Evolutionary conservation across 108 stramenopile species (phyloP).

Genomic region (Fistulifera pelliculosa): DNA sequence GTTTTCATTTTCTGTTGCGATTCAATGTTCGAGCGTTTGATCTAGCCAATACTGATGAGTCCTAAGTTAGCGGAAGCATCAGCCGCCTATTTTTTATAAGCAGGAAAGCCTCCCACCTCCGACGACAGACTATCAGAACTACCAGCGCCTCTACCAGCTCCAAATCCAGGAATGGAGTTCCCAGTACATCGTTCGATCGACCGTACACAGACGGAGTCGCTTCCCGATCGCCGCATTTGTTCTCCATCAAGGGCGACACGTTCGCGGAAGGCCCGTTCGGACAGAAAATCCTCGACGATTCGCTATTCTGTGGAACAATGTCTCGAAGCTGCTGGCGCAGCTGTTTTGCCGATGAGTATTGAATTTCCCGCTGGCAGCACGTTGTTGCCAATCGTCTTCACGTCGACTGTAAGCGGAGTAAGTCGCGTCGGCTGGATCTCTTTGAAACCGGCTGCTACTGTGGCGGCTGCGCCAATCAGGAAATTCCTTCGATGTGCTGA

Average conservation of each 20-base stretch:
- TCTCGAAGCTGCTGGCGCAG: constrained; percentile 59
- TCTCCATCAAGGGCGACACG: constrained; percentile 80
- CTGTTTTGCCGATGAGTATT: constrained; percentile 42
- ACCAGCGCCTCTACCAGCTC: no score
- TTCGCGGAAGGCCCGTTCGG: constrained; percentile 68
- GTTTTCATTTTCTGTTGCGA: no score
- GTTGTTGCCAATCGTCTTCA: constrained; percentile 75
- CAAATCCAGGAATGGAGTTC: constrained; percentile 72
- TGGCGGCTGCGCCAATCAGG: not conserved
- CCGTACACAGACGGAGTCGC: constrained; percentile 70
- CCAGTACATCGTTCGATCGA: constrained; percentile 56
- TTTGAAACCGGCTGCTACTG: not conserved
- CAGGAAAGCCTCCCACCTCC: constrained; percentile 10
- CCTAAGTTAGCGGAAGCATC: no score
- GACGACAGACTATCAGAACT: not conserved
- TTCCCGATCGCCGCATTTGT: constrained; percentile 70
- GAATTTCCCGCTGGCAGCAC: constrained; percentile 54
- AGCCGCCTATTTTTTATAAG: not conserved
- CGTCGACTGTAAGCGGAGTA: constrained; percentile 61
- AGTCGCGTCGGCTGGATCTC: not conserved
- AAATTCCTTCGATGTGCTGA: no score
- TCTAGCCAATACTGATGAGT: no score
- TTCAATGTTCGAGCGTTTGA: no score
- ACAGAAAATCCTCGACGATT: constrained; percentile 71
- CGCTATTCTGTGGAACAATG: constrained; percentile 67